These are phyloP conservation scores for Termitomyces sp. DNA, from an alignment of 768 basidiomycete genomes.

Conservation along the genomic window DNA sequence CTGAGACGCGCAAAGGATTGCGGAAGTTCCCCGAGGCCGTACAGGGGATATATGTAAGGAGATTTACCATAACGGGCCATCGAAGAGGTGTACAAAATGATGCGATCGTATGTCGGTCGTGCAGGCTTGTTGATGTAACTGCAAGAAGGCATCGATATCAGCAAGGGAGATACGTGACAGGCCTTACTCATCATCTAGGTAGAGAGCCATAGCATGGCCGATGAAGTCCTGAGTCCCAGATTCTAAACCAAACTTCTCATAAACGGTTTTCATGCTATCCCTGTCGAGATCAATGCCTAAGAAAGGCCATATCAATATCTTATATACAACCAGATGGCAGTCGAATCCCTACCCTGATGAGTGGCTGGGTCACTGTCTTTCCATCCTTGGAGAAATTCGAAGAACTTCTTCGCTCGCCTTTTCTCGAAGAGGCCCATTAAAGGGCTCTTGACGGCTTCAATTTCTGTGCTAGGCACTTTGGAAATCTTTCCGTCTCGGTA, in stretches of 20 bases:
- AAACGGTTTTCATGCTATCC: conserved; percentile 90
- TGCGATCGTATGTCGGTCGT: conserved; percentile 86
- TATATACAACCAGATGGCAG: not conserved
- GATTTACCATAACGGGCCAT: conserved; percentile 99
- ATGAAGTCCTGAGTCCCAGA: conserved; percentile 98
- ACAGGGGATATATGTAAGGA: conserved; percentile 98
- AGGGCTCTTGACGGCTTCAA: conserved; percentile 92
- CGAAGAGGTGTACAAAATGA: conserved; percentile 94
- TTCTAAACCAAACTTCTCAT: conserved; percentile 96
- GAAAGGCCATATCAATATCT: not conserved
- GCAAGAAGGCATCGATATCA: conserved; percentile 5
- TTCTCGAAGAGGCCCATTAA: conserved; percentile 99
- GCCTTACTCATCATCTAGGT: conserved; percentile 93
- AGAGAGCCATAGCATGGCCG: conserved; percentile 98
- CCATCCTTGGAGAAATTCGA: conserved; percentile 94
- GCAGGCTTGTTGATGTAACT: conserved; percentile 95
- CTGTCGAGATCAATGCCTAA: conserved; percentile 83
- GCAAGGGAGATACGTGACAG: not conserved
- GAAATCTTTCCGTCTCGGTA: conserved; percentile 95
- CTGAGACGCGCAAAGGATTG: conserved; percentile 97
- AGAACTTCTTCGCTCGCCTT: conserved; percentile 96
- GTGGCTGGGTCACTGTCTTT: conserved; percentile 93
- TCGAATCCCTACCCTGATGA: conserved; percentile 68
- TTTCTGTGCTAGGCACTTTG: conserved; percentile 96
- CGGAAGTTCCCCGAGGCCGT: conserved; percentile 97